Evolutionary conservation across 192 early-diverging fungal species (phyloP).

Genomic region (Mortierella hygrophila): DNA sequence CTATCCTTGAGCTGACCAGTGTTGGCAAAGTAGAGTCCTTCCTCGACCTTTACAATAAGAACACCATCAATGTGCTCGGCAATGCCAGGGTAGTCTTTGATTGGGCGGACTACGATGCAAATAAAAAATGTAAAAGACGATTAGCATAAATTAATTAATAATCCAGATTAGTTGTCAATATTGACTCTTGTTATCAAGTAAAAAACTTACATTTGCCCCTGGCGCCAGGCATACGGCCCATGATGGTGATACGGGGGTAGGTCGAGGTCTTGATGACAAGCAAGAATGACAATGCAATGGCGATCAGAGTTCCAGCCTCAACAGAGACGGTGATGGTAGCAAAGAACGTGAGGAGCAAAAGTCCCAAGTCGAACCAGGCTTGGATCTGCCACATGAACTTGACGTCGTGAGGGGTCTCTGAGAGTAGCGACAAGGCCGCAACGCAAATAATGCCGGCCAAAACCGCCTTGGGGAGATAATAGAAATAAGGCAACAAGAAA

Average conservation of each 20-base stretch:
- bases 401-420: slow-evolving; percentile 81
- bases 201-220: slow-evolving; percentile 44
- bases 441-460: slow-evolving; percentile 86
- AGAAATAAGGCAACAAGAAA: slow-evolving; percentile 85
- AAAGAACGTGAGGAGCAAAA: slow-evolving; percentile 90
- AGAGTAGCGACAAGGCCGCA: slow-evolving; percentile 84
- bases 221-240: slow-evolving; percentile 63
- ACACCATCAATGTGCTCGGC: slow-evolving; percentile 87
- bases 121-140: slow-evolving; percentile 22
- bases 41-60: slow-evolving; percentile 91
- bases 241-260: slow-evolving; percentile 82
- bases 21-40: slow-evolving; percentile 98
- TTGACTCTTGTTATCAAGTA: background rate
- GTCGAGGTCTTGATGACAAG: slow-evolving; percentile 95
- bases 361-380: slow-evolving; percentile 86
- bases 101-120: slow-evolving; percentile 78
- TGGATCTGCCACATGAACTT: slow-evolving; percentile 82
- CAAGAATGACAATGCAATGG: slow-evolving; percentile 88
- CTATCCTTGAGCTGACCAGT: slow-evolving; percentile 96
- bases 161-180: background rate
- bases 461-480: slow-evolving; percentile 87
- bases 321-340: slow-evolving; percentile 92
- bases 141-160: slow-evolving; percentile 11
- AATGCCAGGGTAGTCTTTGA: slow-evolving; percentile 68
- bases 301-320: slow-evolving; percentile 93